Evolutionary conservation across 2,329 filamentous ascomycete genomes (phyloP), one percentile per base, ranked within the genome.

Genomic region (Alternaria infectoria): DNA sequence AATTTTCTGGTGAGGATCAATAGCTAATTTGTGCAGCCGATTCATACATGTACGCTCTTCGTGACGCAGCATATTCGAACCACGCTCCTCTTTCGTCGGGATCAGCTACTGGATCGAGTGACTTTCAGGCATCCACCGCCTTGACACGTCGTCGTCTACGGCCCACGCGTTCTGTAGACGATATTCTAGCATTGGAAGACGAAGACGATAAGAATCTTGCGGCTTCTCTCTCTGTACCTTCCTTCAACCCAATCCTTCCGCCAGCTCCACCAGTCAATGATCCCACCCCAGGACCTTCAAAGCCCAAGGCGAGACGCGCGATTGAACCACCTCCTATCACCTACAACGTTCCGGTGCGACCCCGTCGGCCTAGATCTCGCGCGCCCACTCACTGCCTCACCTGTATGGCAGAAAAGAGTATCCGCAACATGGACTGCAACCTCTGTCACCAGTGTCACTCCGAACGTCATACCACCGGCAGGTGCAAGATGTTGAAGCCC

Each of bases 371-470:
- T 17, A 40, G 9, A 40, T 40, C 3, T 40, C 12, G n/a, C 26
- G n/a, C 49, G 17, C 21, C 17, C 15, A 36, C 17, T 17, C 28
- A 49, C 15, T 49, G 45, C 15, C 13, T 15, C 45, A 49, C n/a
- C 7, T 49, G 45, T 15, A 49, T 23, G 45, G 19, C 25, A 25
- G 21, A 25, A 47, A n/a, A 19, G 7, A 6, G 23, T 21, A 10
- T 47, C 13, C 25, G 11, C 25, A 51, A 17, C 47, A 30, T 12
- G 19, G 1, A 30, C 12, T 51, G 47, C 15, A 17, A 0, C 5
- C 25, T 28, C 19, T 54, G 50, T 19, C 19, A 54, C n/a, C 21
- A 40, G 17, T 54, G 30, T 36, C 50, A 36, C n/a, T 54, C 26
- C 19, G 13, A 21, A 17, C 12, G 32, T 2, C 50, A 54, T 23